Conservation (phyloP, 2,329 filamentous ascomycete species). For the Ophiostoma montium region DNA sequence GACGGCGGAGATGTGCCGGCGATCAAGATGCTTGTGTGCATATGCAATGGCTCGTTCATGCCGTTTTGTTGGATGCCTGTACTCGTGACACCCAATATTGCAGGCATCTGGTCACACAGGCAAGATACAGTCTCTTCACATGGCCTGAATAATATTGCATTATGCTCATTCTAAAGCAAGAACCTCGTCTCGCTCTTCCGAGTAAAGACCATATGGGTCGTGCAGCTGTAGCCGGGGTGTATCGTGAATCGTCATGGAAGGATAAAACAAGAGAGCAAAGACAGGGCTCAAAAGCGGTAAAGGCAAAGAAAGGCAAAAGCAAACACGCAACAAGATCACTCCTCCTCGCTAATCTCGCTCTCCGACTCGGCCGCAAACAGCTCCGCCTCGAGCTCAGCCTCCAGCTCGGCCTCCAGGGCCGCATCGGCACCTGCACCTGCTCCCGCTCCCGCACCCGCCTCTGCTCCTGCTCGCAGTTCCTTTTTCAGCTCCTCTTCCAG, state of each 20-base stretch:
- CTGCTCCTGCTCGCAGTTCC: conserved; percentile 4
- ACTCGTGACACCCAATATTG: no score
- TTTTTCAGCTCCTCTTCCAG: conserved; percentile 10
- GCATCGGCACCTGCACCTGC: conserved; percentile 15
- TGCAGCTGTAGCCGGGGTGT: no score
- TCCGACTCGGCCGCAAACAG: conserved; percentile 44
- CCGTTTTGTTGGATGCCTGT: no score
- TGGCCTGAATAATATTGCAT: no score
- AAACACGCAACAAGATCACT: conserved; percentile 23
- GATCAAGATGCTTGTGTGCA: no score
- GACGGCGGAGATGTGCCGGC: no score
- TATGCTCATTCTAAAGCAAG: no score
- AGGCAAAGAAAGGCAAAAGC: not conserved
- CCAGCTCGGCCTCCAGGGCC: conserved; percentile 11
- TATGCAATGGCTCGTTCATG: no score
- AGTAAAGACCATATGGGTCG: no score
- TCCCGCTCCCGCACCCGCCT: conserved; percentile 5
- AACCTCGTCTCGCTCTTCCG: no score
- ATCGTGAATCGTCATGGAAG: not conserved
- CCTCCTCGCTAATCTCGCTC: conserved; percentile 54
- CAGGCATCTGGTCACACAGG: no score
- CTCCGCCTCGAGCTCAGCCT: conserved; percentile 19
- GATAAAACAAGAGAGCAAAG: not conserved
- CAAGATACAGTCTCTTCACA: no score
- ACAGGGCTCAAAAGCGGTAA: not conserved